Evolutionary conservation across 2,329 filamentous ascomycete species (phyloP), one percentile per base, ranked within the genome.

Genomic region (Aaosphaeria arxii): DNA sequence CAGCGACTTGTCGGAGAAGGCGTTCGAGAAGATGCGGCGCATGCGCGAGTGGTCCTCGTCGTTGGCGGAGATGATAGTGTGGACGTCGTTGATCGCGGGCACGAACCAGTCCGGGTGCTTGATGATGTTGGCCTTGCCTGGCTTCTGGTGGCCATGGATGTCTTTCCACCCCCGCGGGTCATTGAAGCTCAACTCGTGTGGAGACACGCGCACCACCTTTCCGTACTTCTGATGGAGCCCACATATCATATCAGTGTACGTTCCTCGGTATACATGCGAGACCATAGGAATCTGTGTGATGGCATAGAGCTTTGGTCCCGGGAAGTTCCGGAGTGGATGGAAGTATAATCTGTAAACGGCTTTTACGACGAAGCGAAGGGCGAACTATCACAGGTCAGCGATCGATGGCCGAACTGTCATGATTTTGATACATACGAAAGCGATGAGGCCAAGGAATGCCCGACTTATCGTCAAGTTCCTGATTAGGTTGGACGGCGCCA

Each of bases 311-410:
- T 55, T 66, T 5, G 74, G 72, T 3, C 73, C 73, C 7, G 73
- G 72, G 46, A 62, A 70, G 30, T 62, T 62, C 30, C 59, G 52
- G 0, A 74, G 59, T 2, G 72, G 71, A 29, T 71, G 69, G 45
- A 75, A 69, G 55, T 67, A 74, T 11, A 71, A 56, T 46, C 62
- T 63, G 52, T 74, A 71, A 33, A 73, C 56, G 28, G 48, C 61
- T 45, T 51, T 55, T 7, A 36, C 40, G 32, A 61, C 43, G 30
- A 47, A 40, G 9, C 29, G 17, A 11, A 42, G 7, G 39, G 9
- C 30, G 39, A 36, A 36, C 33, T 36, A n/a, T 36, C 17, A 24
- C 17, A 24, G 17, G 17, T 24, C 17, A 24, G 17, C 17, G 17
- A 24, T 24, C 3, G 17, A 3, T 24, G 3, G 17, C 17, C 2